Conservation (phyloP, 352 stramenopile genomes). For the Albugo laibachii region DNA sequence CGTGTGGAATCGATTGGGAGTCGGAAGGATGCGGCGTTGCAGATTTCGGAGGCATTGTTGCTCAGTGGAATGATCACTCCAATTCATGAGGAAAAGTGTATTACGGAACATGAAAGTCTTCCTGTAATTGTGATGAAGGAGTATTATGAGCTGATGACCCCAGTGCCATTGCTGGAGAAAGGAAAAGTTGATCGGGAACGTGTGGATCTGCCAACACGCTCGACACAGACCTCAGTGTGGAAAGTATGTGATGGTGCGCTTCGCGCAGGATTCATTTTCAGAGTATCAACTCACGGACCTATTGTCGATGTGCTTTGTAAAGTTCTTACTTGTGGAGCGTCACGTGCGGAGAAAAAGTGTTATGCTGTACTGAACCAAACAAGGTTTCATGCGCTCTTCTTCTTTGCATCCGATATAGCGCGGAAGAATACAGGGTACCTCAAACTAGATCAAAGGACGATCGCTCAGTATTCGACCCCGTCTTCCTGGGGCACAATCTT, state of each 20-base stretch:
- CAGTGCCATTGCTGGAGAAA: neutral
- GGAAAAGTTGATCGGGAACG: neutral
- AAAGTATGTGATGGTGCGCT: constrained; percentile 13
- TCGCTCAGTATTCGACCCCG: constrained; percentile 6
- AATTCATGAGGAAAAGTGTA: constrained; percentile 17
- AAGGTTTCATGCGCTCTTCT: constrained; percentile 5
- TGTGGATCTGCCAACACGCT: too few species aligned
- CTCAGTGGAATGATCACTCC: constrained; percentile 17
- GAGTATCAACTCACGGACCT: constrained; percentile 1
- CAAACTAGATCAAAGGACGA: neutral
- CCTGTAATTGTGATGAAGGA: neutral
- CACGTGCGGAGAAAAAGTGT: neutral
- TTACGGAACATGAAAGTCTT: neutral
- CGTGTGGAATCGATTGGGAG: too few species aligned
- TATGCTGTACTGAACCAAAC: constrained; percentile 11
- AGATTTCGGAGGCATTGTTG: constrained; percentile 8
- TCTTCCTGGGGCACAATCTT: neutral
- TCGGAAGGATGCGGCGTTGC: too few species aligned
- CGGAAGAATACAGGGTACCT: constrained; percentile 6
- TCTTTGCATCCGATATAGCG: constrained; percentile 6
- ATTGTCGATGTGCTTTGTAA: neutral
- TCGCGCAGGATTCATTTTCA: constrained; percentile 11
- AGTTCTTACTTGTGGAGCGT: too few species aligned
- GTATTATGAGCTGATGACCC: neutral
- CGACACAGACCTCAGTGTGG: constrained; percentile 12